These are phyloP conservation scores for Volvox africanus DNA, from an alignment of 139 green algal genomes.

Conservation along the genomic window DNA sequence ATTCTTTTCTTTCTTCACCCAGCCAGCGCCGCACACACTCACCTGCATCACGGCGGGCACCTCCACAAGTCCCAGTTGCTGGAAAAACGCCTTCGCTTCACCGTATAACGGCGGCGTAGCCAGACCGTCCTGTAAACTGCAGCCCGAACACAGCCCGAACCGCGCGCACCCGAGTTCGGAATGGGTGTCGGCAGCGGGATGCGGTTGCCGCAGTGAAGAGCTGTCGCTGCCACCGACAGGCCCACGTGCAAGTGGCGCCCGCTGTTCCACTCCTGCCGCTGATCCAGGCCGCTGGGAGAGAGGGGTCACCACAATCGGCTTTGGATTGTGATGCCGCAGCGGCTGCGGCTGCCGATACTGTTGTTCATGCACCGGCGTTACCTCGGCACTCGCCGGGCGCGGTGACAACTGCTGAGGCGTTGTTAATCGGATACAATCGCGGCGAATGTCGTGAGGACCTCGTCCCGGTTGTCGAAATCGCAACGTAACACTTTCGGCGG, in stretches of 20 bases:
- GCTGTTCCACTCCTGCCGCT: neutral
- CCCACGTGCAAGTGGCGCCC: neutral
- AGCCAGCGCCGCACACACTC: neutral
- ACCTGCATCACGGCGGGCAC: constrained; percentile 26
- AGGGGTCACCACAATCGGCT: neutral
- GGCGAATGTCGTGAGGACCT: too few species aligned
- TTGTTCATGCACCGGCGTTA: neutral
- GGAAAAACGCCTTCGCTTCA: constrained; percentile 57
- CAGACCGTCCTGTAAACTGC: constrained; percentile 59
- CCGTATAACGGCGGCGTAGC: constrained; percentile 48
- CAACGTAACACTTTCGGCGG: too few species aligned
- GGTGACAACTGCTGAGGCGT: too few species aligned
- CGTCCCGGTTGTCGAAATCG: too few species aligned
- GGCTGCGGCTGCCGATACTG: neutral
- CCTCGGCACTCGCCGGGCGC: neutral
- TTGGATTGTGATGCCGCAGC: neutral
- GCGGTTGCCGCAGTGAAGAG: neutral
- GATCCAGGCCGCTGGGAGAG: neutral
- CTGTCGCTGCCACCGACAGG: neutral
- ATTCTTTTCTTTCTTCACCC: neutral
- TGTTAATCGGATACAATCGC: too few species aligned
- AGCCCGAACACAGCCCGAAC: constrained; percentile 70
- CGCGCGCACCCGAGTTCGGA: constrained; percentile 66
- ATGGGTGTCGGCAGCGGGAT: neutral
- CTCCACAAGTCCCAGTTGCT: neutral